A percentile compares a stretch with the other conserved stretches of the same genome.
Conservation (phyloP, 2,329 filamentous ascomycete species). For the Cordyceps sp. region DNA sequence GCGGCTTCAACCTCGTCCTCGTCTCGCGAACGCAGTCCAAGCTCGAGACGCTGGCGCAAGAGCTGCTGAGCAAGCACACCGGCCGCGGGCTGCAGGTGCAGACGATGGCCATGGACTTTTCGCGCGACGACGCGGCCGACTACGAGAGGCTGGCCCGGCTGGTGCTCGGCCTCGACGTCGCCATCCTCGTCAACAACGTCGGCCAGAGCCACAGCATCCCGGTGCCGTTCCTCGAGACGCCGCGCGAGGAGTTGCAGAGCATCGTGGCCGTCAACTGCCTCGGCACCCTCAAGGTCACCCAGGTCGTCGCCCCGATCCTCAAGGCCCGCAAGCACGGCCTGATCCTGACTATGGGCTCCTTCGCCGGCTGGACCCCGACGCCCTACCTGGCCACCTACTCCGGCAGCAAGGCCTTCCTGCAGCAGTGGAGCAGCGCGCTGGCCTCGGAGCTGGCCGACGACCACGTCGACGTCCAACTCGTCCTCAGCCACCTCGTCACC, state of each 20-base stretch:
- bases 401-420: slow-evolving; percentile 93
- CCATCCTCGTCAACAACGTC: slow-evolving; percentile 91
- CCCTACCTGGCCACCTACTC: slow-evolving; percentile 92
- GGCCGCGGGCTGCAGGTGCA: slow-evolving; percentile 50
- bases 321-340: slow-evolving; percentile 69
- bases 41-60: slow-evolving; percentile 57
- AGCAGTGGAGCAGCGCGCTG: slow-evolving; percentile 84
- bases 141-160: slow-evolving; percentile 57
- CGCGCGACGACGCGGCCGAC: slow-evolving; percentile 61
- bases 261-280: slow-evolving; percentile 95
- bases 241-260: slow-evolving; percentile 62
- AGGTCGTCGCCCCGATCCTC: slow-evolving; percentile 73
- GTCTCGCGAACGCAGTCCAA: slow-evolving; percentile 93
- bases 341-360: slow-evolving; percentile 93
- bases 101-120: slow-evolving; percentile 81
- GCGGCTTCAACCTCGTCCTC: slow-evolving; percentile 89
- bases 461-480: slow-evolving; percentile 78
- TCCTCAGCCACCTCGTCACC: slow-evolving; percentile 84
- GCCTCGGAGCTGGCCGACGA: slow-evolving; percentile 66
- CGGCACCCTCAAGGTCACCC: slow-evolving; percentile 76
- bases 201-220: slow-evolving; percentile 89
- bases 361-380: slow-evolving; percentile 82
- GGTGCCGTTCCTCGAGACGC: slow-evolving; percentile 70
- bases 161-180: slow-evolving; percentile 60
- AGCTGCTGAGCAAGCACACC: slow-evolving; percentile 56